Evolutionary conservation across 306 rosid genomes (phyloP), one percentile per base, ranked within the genome.

Genomic region (Cyamopsis tetragonoloba): DNA sequence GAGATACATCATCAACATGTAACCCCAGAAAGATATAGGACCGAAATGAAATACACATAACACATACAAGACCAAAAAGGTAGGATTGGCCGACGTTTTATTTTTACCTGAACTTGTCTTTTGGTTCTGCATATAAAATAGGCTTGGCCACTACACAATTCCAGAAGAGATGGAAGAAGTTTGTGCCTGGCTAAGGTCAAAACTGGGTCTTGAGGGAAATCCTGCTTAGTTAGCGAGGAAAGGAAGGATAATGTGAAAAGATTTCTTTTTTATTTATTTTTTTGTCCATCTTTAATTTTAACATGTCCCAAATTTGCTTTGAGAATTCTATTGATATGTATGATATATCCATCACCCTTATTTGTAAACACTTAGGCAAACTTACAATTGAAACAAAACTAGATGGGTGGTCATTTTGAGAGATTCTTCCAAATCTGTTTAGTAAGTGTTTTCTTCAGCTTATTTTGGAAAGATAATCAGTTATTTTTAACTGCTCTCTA

Each of bases 151-250:
- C 82, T 82, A 83, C 68, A 95, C 99, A 18, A 73, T 85, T 43
- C 99, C 99, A 0, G 89, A 86, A 83, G 99, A 95, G 85, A 90
- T 87, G 89, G 96, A 95, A 10, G 91, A 88, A 72, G 88, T 90
- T 13, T 88, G 99, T 68, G 74, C 81, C 18, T 93, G 97, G 97
- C 77, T 93, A 68, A 42, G 53, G 7, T 86, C 96, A 54, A 90
- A 86, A 71, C 39, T 95, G 86, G 92, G 86, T 62, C 91, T 90
- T 12, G 93, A 88, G 18, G 92, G 91, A 17, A 77, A 43, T 27
- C 53, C 87, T 53, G 82, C 86, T 1, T 83, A 74, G 74, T 32
- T 62, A 51, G 42, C 38, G 44, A 34, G 64, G 41, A 46, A 39
- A 43, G 10, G 68, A 58, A 55, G 43, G 41, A 26, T 6, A 46